A percentile compares a stretch with the other conserved stretches of the same genome.
These are phyloP conservation scores for Neurospora pannonica DNA, from an alignment of 495 filamentous ascomycete species.

Conservation along the genomic window DNA sequence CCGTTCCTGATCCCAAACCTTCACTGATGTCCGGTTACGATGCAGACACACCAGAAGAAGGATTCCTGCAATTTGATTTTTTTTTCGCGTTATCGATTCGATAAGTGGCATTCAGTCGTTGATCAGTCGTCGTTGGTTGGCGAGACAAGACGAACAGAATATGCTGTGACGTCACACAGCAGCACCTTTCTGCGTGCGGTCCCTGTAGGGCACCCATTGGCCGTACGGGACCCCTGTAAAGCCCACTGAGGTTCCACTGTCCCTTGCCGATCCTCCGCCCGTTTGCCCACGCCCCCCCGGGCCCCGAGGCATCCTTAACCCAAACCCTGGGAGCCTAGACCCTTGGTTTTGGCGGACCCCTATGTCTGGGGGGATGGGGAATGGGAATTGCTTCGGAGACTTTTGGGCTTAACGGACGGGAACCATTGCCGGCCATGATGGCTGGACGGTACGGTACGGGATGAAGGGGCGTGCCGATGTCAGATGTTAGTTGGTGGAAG, in stretches of 20 bases:
- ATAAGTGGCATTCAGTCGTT: background rate
- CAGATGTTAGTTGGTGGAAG: background rate
- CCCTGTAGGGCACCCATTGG: background rate
- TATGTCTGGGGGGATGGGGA: background rate
- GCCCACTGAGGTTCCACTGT: background rate
- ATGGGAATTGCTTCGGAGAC: background rate
- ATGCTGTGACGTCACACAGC: background rate
- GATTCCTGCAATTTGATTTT: background rate
- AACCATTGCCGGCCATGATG: background rate
- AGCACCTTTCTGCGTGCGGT: background rate
- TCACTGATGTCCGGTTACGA: background rate
- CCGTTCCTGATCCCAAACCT: background rate
- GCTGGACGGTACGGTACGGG: background rate
- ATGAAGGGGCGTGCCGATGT: background rate
- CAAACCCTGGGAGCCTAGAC: background rate
- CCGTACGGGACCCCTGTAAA: no score
- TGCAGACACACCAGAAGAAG: background rate
- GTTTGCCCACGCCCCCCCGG: background rate
- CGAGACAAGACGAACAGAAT: background rate
- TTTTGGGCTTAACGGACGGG: background rate
- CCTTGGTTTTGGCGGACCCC: background rate
- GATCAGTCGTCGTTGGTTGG: background rate
- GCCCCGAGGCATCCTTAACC: background rate
- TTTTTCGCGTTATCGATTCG: background rate
- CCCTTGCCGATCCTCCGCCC: background rate